Conservation (phyloP, 306 rosid genomes). For the Dalbergia cochinchinensis region DNA sequence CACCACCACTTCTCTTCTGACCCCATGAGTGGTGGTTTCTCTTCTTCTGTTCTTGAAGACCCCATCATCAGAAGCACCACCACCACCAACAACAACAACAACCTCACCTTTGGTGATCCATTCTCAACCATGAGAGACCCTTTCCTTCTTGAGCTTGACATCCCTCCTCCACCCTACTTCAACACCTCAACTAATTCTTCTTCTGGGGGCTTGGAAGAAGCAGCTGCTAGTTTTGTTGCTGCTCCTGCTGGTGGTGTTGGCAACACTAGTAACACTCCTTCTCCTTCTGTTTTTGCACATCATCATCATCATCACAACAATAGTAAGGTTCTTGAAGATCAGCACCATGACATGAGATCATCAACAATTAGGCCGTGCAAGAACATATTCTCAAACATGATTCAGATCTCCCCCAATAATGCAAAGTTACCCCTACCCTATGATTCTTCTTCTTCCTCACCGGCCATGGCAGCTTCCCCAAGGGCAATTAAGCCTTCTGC, state of each 20-base stretch:
- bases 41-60: constrained; percentile 47
- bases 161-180: constrained; percentile 44
- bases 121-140: constrained; percentile 81
- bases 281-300: constrained; percentile 33
- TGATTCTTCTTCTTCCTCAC: constrained; percentile 33
- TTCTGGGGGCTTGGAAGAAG: constrained; percentile 23
- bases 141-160: constrained; percentile 58
- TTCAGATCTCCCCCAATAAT: constrained; percentile 86
- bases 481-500: constrained; percentile 51
- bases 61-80: not conserved
- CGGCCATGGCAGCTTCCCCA: constrained; percentile 50
- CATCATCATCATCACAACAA: not conserved
- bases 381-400: constrained; percentile 78
- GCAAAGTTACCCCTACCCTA: constrained; percentile 50
- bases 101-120: constrained; percentile 71
- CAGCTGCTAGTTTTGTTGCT: constrained; percentile 5
- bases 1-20: constrained; percentile 27
- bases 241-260: not conserved
- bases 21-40: constrained; percentile 43
- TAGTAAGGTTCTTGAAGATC: constrained; percentile 27
- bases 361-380: constrained; percentile 47
- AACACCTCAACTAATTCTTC: constrained; percentile 17
- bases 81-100: not conserved
- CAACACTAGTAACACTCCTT: not conserved
- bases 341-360: constrained; percentile 21